A percentile compares a stretch with the other conserved stretches of the same genome.
Conservation (phyloP, 2,329 filamentous ascomycete species). For the Paraconiothyrium sp. region DNA sequence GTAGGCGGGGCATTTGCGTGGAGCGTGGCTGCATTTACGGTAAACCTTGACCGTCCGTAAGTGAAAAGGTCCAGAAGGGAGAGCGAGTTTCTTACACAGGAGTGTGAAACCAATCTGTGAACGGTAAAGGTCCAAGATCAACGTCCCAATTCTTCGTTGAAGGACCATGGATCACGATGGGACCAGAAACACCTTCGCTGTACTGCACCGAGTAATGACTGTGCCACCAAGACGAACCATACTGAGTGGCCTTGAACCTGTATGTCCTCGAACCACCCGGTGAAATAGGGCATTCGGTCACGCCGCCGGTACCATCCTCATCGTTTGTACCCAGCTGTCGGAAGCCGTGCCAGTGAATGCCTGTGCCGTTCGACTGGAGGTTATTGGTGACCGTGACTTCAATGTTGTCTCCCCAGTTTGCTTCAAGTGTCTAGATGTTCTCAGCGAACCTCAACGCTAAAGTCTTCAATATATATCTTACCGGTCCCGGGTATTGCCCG, state of each 20-base stretch:
- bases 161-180: constrained; percentile 53
- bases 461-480: constrained; percentile 21
- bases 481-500: constrained; percentile 58
- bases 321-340: constrained; percentile 54
- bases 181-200: constrained; percentile 50
- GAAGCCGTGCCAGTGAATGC: constrained; percentile 63
- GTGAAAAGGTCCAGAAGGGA: neutral
- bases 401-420: constrained; percentile 53
- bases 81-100: constrained; percentile 29
- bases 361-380: constrained; percentile 57
- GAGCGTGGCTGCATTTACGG: constrained; percentile 42
- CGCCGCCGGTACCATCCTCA: constrained; percentile 57
- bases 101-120: constrained; percentile 52
- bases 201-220: constrained; percentile 43
- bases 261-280: constrained; percentile 58
- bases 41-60: constrained; percentile 33
- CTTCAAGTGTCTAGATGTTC: constrained; percentile 52
- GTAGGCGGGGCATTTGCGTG: constrained; percentile 52
- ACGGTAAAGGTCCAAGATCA: constrained; percentile 49
- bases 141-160: constrained; percentile 51
- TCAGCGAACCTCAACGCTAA: constrained; percentile 20
- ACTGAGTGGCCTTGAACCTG: constrained; percentile 48
- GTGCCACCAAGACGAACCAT: constrained; percentile 48
- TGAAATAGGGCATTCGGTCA: constrained; percentile 73
- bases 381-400: constrained; percentile 50